Conservation (phyloP, 1,139 yeast genomes). For the Yueomyces sp. region DNA sequence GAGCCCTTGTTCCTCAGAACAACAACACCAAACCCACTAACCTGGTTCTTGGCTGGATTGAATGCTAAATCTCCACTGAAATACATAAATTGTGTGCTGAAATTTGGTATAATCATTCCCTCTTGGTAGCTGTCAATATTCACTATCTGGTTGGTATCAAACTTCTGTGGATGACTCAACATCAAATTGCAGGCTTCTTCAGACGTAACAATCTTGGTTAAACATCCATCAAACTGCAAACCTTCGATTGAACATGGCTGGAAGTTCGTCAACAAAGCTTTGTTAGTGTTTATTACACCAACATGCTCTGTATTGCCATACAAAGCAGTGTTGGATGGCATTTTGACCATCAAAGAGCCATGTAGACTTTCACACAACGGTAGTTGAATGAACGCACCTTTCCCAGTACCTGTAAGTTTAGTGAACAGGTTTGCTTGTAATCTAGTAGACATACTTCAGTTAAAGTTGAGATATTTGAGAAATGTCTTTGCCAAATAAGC, state of each 20-base stretch:
- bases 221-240: not conserved
- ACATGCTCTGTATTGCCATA: slow-evolving; percentile 33
- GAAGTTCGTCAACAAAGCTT: slow-evolving; percentile 5
- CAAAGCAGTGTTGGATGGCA: slow-evolving; percentile 38
- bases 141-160: slow-evolving; percentile 3
- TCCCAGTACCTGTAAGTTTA: slow-evolving; percentile 23
- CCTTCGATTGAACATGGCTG: not conserved
- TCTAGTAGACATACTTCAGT: no score
- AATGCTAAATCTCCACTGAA: slow-evolving; percentile 12
- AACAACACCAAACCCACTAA: slow-evolving; percentile 12
- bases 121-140: slow-evolving; percentile 10
- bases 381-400: slow-evolving; percentile 27
- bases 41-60: slow-evolving; percentile 2
- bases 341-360: slow-evolving; percentile 30
- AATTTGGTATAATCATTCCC: slow-evolving; percentile 11
- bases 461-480: no score
- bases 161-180: not conserved
- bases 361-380: slow-evolving; percentile 36
- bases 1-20: slow-evolving; percentile 12
- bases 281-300: slow-evolving; percentile 24
- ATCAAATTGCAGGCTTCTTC: not conserved
- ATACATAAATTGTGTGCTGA: slow-evolving; percentile 8
- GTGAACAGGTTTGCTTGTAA: no score
- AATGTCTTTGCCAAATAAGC: no score
- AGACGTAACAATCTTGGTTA: not conserved